Conservation (phyloP, 2,329 filamentous ascomycete species). For the Dryadomyces sulphureus region DNA sequence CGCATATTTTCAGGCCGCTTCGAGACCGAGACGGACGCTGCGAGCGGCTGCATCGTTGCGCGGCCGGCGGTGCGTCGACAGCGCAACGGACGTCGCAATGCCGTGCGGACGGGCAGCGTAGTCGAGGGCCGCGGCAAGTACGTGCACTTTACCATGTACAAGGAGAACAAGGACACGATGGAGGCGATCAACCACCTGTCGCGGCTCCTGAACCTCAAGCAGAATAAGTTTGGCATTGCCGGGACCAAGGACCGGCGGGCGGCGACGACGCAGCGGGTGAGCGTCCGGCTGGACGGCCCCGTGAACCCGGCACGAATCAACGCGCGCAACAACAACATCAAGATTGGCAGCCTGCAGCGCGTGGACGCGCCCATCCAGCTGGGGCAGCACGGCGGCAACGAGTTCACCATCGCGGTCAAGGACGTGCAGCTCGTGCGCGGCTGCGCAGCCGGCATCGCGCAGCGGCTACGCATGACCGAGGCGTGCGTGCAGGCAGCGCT, state of each 20-base stretch:
- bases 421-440: constrained; percentile 53
- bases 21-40: constrained; percentile 51
- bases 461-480: constrained; percentile 27
- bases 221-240: constrained; percentile 58
- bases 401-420: constrained; percentile 84
- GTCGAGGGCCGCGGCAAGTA: constrained; percentile 25
- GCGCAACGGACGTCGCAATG: constrained; percentile 4
- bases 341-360: constrained; percentile 72
- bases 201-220: constrained; percentile 57
- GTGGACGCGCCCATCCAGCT: constrained; percentile 57
- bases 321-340: constrained; percentile 43
- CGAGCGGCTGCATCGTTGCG: constrained; percentile 47
- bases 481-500: constrained; percentile 44
- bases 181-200: constrained; percentile 68
- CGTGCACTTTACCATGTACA: constrained; percentile 84
- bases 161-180: constrained; percentile 96
- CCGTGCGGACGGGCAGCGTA: constrained; percentile 5
- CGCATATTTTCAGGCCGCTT: constrained; percentile 66
- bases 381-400: constrained; percentile 75
- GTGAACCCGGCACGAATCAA: constrained; percentile 53
- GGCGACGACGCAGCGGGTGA: constrained; percentile 71
- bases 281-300: constrained; percentile 36
- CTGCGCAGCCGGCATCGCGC: constrained; percentile 29
- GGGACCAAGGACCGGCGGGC: constrained; percentile 86
- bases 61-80: constrained; percentile 10